Conservation (phyloP, 2,329 filamentous ascomycete species). For the Apiospora kogelbergensis region DNA sequence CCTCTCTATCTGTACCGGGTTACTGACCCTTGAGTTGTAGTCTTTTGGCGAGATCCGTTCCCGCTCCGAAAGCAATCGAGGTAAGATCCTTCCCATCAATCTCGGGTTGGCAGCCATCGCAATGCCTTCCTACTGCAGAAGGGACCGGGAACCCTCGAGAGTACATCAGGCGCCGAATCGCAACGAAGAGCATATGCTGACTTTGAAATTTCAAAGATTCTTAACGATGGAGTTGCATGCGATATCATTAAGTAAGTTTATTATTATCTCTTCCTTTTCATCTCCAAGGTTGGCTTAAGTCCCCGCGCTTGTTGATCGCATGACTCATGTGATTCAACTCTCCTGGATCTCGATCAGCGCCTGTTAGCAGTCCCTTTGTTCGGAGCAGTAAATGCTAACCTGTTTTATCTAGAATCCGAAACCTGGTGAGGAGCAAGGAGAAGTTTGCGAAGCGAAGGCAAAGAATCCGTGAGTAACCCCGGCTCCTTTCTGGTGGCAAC, state of each 20-base stretch:
- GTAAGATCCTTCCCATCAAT: background rate
- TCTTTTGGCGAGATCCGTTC: slow-evolving; percentile 85
- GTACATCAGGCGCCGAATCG: background rate
- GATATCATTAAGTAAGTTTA: slow-evolving; percentile 77
- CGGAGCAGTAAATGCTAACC: background rate
- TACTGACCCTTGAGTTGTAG: slow-evolving; percentile 46
- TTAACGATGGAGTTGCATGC: slow-evolving; percentile 84
- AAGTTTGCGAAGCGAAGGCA: slow-evolving; percentile 94
- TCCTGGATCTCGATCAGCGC: background rate
- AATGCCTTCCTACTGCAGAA: background rate
- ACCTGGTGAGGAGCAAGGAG: slow-evolving; percentile 88
- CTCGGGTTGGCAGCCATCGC: background rate
- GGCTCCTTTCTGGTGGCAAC: too few species aligned
- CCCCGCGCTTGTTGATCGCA: background rate
- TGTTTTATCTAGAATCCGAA: slow-evolving; percentile 57
- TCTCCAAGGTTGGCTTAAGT: background rate
- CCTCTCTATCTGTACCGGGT: background rate
- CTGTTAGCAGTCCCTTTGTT: background rate
- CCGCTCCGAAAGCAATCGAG: slow-evolving; percentile 88
- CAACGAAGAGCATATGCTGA: background rate
- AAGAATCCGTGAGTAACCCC: slow-evolving; percentile 55
- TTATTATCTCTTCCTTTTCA: background rate
- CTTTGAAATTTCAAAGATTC: slow-evolving; percentile 48
- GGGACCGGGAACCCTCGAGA: background rate
- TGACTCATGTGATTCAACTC: background rate